Conservation (phyloP, 2,329 filamentous ascomycete genomes). For the Didymella exigua region DNA sequence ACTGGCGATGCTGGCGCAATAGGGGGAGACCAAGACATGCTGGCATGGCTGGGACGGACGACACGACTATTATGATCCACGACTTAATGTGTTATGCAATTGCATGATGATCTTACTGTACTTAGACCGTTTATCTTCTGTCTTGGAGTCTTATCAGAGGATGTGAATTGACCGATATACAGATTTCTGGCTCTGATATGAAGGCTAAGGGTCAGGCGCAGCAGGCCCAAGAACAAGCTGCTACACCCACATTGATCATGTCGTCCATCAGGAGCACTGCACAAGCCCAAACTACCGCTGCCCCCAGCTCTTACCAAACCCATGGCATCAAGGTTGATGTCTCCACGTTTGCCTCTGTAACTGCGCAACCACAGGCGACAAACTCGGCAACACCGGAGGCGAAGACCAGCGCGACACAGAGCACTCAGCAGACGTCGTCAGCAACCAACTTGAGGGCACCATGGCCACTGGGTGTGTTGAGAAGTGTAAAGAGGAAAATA, state of each 20-base stretch:
- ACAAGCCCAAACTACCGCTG: not conserved
- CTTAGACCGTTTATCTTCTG: not conserved
- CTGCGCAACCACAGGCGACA: not conserved
- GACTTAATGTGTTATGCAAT: constrained; percentile 11
- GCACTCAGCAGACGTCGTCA: not conserved
- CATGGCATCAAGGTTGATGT: not conserved
- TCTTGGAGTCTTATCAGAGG: not conserved
- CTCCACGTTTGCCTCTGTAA: not conserved
- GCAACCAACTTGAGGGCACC: not conserved
- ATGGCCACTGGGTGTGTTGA: not conserved
- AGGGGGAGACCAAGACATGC: not conserved
- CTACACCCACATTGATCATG: not conserved
- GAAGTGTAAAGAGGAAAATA: not conserved
- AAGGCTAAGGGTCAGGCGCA: not conserved
- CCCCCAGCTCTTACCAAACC: not conserved
- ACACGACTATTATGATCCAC: constrained; percentile 10
- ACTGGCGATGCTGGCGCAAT: constrained; percentile 7
- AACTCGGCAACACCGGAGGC: not conserved
- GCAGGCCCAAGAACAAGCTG: not conserved
- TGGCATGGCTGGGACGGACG: not conserved
- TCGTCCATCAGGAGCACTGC: not conserved
- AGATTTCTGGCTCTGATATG: constrained; percentile 1
- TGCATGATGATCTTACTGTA: not conserved
- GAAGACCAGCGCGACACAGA: not conserved
- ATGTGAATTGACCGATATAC: constrained; percentile 2